Base-by-base conservation (phyloP, 1,284 basidiomycete species). In the Athelia sp. region DNA sequence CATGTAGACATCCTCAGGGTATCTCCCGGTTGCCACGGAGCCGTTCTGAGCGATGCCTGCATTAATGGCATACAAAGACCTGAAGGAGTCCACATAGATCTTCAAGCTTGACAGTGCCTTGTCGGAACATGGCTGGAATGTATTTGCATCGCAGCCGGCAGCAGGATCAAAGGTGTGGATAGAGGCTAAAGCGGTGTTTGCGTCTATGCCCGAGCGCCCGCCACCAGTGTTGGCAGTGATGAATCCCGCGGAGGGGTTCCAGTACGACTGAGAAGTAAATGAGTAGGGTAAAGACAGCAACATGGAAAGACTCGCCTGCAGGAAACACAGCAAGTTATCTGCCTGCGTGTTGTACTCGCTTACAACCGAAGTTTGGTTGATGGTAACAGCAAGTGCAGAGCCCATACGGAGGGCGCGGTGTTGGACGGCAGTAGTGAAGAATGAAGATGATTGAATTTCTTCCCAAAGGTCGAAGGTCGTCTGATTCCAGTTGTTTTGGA, bases 381-480 rank as follows among this genome's bases (percentile, higher is more conserved):
- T 54, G 23, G 59, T 45, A 1, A 53, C 54, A 1, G 72, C 72
- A 23, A 75, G 55, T 1, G 61, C 35, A 1, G 65, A 62, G 2
- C 73, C 74, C 50, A 69, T 58, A 8, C 67, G 65, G 36, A 76
- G 54, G 9, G 72, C 62, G 29, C 71, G 69, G 50, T 73, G 68
- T 50, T 74, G 72, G 1, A 67, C 66, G 11, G 68, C 67, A 6
- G 68, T 60, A 23, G 72, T 76, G 50, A 73, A 74, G 61, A 72
- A 74, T 23, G 67, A 69, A 13, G 63, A 65, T 1, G 70, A 71
- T 42, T 66, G 47, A 26, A 73, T 48, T 51, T 76, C 74, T 50
- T 74, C 72, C 74, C 74, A 75, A 15, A 74, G 62, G 50, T 74
- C 72, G 54, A 74, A 74, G 1, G 67, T 69, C n/a, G 69, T 54